Evolutionary conservation across 2,329 filamentous ascomycete species (phyloP).

Genomic region (Sarocladiaceae sp.): DNA sequence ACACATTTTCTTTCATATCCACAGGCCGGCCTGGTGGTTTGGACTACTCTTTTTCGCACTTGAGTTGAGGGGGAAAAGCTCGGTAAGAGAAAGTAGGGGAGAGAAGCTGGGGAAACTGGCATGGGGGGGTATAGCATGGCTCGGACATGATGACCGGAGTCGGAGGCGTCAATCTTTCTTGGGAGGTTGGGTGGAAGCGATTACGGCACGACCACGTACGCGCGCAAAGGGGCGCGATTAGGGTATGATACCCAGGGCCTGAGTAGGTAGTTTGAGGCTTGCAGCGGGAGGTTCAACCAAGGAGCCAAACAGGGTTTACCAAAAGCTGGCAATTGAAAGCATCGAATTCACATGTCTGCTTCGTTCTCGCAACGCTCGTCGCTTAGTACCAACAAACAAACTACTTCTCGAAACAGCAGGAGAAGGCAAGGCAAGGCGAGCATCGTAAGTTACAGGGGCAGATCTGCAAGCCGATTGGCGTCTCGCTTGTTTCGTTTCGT

Average conservation of each 20-base stretch:
- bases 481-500: constrained; percentile 3
- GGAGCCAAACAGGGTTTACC: background rate
- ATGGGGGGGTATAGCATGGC: constrained; percentile 8
- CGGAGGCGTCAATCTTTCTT: background rate
- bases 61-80: background rate
- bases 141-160: constrained; percentile 8
- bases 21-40: constrained; percentile 9
- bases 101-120: background rate
- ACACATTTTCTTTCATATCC: background rate
- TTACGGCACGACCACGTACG: background rate
- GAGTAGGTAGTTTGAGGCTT: background rate
- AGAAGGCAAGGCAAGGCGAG: constrained; percentile 42
- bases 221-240: background rate
- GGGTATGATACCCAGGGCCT: background rate
- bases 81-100: background rate
- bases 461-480: constrained; percentile 5
- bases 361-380: too few species aligned
- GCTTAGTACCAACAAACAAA: too few species aligned
- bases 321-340: background rate
- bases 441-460: constrained; percentile 41
- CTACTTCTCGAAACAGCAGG: too few species aligned
- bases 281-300: background rate
- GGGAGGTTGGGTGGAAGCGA: background rate
- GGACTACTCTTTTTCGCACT: background rate
- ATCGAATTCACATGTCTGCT: background rate